Evolutionary conservation across 164 flowering plant species (phyloP).

Genomic region (Paratinospora sagittata): DNA sequence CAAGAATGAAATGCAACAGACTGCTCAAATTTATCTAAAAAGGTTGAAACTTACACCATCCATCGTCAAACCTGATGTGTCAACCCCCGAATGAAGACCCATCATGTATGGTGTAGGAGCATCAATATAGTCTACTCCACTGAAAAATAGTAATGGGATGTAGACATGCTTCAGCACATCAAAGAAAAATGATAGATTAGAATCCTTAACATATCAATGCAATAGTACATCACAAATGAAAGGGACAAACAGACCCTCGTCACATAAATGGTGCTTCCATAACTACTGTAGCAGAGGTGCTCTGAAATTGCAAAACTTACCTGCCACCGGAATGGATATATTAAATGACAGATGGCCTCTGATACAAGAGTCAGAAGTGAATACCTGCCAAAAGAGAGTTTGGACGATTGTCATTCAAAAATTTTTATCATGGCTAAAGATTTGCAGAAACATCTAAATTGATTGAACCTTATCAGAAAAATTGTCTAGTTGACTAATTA

Average conservation of each 20-base stretch:
- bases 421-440: too few species aligned
- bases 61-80: slow-evolving; percentile 76
- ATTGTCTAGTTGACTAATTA: neutral
- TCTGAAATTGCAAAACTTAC: slow-evolving; percentile 29
- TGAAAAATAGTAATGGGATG: slow-evolving; percentile 99
- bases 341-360: slow-evolving; percentile 95
- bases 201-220: neutral
- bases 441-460: neutral
- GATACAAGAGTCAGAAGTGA: slow-evolving; percentile 86
- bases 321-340: slow-evolving; percentile 99
- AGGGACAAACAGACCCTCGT: neutral
- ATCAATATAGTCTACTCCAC: slow-evolving; percentile 99
- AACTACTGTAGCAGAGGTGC: neutral
- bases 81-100: slow-evolving; percentile 99
- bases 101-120: slow-evolving; percentile 99
- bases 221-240: neutral
- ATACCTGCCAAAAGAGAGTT: slow-evolving; percentile 50
- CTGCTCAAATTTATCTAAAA: neutral
- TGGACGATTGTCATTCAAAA: slow-evolving; percentile 7
- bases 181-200: slow-evolving; percentile 42
- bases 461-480: neutral
- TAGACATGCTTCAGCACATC: slow-evolving; percentile 93
- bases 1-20: neutral
- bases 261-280: neutral
- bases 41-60: slow-evolving; percentile 83